phyloP scores from a whole-genome alignment of 108 stramenopile genomes.

The Epipyxis sp. region DNA sequence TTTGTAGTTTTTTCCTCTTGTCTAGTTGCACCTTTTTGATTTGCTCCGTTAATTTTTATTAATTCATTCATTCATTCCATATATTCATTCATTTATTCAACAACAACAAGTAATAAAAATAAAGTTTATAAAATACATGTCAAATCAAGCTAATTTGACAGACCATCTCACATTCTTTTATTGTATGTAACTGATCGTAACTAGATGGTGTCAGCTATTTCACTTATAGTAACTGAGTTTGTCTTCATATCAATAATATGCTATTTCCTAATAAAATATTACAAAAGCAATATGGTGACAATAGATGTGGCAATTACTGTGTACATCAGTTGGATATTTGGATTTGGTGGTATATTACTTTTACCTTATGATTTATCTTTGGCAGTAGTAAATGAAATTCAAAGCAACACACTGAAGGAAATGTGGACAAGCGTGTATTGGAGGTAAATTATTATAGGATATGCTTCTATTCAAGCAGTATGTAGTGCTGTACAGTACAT shows the following conservation, averaged over 20 bases:
- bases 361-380: constrained; percentile 51
- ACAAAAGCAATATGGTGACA: constrained; percentile 9
- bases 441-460: constrained; percentile 30
- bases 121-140: no score
- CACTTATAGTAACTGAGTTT: neutral
- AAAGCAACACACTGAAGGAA: neutral
- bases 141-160: no score
- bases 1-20: no score
- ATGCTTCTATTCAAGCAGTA: no score
- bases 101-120: no score
- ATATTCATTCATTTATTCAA: no score
- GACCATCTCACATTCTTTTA: no score
- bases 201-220: neutral
- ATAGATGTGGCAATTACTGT: neutral
- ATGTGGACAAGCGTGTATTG: constrained; percentile 23
- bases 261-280: neutral
- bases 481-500: no score
- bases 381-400: constrained; percentile 25
- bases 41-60: no score
- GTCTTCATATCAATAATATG: neutral
- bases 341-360: constrained; percentile 46
- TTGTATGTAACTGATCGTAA: no score
- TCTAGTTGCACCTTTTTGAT: no score
- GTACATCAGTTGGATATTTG: constrained; percentile 40
- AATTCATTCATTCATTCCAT: no score